Conservation (phyloP, 1,284 basidiomycete species). For the Malassezia pachydermatis region DNA sequence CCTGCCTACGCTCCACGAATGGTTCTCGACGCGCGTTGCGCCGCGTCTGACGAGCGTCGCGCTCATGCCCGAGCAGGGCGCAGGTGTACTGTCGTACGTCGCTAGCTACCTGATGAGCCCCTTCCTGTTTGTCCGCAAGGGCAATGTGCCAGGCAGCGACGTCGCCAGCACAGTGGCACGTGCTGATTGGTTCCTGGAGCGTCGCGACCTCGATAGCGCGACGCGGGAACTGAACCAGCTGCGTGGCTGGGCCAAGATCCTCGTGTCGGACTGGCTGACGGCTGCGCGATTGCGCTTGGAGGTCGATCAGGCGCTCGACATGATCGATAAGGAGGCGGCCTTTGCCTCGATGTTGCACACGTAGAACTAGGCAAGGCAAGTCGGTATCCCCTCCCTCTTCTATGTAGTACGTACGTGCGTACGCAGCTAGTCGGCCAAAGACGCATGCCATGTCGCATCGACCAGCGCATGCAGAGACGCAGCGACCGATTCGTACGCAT, state of each 20-base stretch:
- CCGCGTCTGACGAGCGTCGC: conserved; percentile 78
- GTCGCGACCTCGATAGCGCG: conserved; percentile 86
- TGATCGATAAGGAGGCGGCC: conserved; percentile 73
- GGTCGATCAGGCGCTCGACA: conserved; percentile 84
- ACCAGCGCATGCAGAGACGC: not conserved
- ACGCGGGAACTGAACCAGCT: conserved; percentile 84
- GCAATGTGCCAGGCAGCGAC: conserved; percentile 63
- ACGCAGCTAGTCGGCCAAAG: not conserved
- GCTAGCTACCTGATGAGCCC: conserved; percentile 66
- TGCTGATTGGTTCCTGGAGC: conserved; percentile 78
- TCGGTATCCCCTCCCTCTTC: not conserved
- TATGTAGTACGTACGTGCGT: not conserved
- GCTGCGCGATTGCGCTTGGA: conserved; percentile 79
- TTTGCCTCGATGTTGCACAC: conserved; percentile 50
- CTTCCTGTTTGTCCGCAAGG: conserved; percentile 68
- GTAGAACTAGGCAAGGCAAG: not conserved
- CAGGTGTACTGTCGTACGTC: conserved; percentile 77
- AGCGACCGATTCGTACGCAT: not conserved
- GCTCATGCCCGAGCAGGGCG: conserved; percentile 68
- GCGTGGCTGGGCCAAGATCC: conserved; percentile 63
- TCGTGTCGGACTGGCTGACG: conserved; percentile 81
- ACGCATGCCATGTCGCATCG: not conserved
- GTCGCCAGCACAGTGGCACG: conserved; percentile 74
- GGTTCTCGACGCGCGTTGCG: conserved; percentile 76
- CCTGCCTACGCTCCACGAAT: conserved; percentile 72